Evolutionary conservation across 371 early-diverging fungal genomes (phyloP).

Genomic region (Chytridiales sp.): DNA sequence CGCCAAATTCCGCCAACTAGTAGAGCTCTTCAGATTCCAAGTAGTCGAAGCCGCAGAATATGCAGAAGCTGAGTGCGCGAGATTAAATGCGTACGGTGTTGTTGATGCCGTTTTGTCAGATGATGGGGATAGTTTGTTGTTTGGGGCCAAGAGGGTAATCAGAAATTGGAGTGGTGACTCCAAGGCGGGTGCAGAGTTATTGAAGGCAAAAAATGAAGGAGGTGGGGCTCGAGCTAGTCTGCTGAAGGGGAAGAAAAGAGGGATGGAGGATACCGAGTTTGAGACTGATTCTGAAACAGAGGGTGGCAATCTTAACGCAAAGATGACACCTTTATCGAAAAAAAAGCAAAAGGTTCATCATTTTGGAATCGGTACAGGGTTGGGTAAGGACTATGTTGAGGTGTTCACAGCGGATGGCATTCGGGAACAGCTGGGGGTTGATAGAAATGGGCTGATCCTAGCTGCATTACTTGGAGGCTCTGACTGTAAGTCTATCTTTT

Average conservation of each 20-base stretch:
- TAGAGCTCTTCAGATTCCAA: too few species aligned
- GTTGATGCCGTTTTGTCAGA: constrained; percentile 21
- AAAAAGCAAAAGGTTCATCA: background rate
- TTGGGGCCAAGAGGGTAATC: constrained; percentile 10
- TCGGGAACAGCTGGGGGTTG: background rate
- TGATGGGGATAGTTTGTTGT: constrained; percentile 19
- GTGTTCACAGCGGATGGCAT: background rate
- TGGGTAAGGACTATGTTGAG: constrained; percentile 8
- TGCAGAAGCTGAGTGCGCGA: constrained; percentile 19
- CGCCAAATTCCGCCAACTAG: too few species aligned
- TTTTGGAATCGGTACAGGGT: constrained; percentile 1
- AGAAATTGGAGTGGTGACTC: constrained; percentile 3
- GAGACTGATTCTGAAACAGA: background rate
- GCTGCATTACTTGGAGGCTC: constrained; percentile 14
- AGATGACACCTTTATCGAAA: background rate
- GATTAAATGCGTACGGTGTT: background rate
- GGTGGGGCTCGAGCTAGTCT: too few species aligned
- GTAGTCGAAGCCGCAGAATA: too few species aligned
- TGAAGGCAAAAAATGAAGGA: too few species aligned
- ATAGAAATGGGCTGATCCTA: constrained; percentile 9
- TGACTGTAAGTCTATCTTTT: constrained; percentile 13
- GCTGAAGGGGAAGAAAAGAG: too few species aligned
- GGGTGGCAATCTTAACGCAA: background rate
- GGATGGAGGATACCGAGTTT: background rate
- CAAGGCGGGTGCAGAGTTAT: too few species aligned